Evolutionary conservation across 805 yeast species (phyloP).

Genomic region (Sungouiella thailandica): DNA sequence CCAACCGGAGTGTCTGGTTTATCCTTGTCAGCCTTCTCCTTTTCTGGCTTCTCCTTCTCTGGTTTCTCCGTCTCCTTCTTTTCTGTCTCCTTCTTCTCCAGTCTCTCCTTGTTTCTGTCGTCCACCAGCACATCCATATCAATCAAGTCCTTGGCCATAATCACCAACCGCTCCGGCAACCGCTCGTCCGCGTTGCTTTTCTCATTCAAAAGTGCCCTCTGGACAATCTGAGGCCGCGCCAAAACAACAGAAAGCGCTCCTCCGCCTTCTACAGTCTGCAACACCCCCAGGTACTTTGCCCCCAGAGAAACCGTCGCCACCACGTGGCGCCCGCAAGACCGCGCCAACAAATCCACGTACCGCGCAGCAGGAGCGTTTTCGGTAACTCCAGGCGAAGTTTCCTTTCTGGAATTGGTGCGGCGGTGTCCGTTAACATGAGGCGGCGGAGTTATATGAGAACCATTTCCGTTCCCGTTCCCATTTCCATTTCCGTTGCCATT

Average conservation of each 20-base stretch:
- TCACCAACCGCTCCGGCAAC: slow-evolving; percentile 41
- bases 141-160: slow-evolving; percentile 47
- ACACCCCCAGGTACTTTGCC: slow-evolving; percentile 51
- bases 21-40: neutral
- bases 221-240: slow-evolving; percentile 42
- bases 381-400: slow-evolving; percentile 42
- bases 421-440: slow-evolving; percentile 23
- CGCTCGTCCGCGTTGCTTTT: slow-evolving; percentile 27
- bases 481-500: too few relatives aligned
- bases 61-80: slow-evolving; percentile 6
- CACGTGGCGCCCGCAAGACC: slow-evolving; percentile 45
- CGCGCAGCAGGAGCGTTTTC: neutral
- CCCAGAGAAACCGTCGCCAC: slow-evolving; percentile 62
- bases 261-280: slow-evolving; percentile 43
- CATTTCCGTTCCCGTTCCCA: too few relatives aligned
- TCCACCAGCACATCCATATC: slow-evolving; percentile 43
- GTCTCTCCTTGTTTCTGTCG: slow-evolving; percentile 22
- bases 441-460: too few relatives aligned
- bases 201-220: slow-evolving; percentile 20
- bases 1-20: too few relatives aligned
- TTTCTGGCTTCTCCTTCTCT: neutral
- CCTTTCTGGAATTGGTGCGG: slow-evolving; percentile 17
- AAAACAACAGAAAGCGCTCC: slow-evolving; percentile 54
- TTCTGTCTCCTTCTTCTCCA: neutral
- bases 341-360: slow-evolving; percentile 10